Percentiles rank a stretch among this genome's conserved stretches.
Conservation (phyloP, 1,284 basidiomycete genomes). For the Nidula niveotomentosa region DNA sequence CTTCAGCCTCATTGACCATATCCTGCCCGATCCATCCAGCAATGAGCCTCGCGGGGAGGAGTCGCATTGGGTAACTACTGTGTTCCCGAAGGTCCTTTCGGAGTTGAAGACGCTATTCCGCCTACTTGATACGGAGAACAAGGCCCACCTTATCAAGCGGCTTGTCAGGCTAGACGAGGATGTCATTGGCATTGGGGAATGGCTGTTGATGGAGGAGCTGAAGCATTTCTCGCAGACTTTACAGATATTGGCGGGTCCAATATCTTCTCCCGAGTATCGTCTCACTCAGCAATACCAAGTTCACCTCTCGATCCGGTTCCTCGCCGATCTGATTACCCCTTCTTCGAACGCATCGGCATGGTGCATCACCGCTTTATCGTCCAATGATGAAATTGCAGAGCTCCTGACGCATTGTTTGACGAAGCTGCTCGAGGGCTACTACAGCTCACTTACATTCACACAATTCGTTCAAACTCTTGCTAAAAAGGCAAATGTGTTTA, state of each 20-base stretch:
- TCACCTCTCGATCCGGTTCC: constrained; percentile 38
- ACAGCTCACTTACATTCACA: constrained; percentile 29
- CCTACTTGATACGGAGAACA: constrained; percentile 53
- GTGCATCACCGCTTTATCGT: constrained; percentile 27
- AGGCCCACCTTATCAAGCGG: constrained; percentile 51
- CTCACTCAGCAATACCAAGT: constrained; percentile 35
- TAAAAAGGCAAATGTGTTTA: constrained; percentile 25
- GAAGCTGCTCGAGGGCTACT: constrained; percentile 29
- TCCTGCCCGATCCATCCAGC: constrained; percentile 41
- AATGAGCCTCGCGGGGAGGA: constrained; percentile 17
- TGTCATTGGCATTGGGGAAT: constrained; percentile 63
- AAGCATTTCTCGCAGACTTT: constrained; percentile 40
- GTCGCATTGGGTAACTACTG: constrained; percentile 47
- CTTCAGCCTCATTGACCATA: constrained; percentile 52
- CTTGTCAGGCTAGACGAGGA: constrained; percentile 59
- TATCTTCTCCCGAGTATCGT: constrained; percentile 24
- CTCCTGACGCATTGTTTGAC: constrained; percentile 26
- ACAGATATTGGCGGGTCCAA: constrained; percentile 28
- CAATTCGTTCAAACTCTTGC: constrained; percentile 21
- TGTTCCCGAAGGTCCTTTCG: constrained; percentile 54
- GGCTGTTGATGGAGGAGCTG: constrained; percentile 63
- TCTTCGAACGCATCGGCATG: constrained; percentile 31
- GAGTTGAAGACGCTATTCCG: constrained; percentile 58
- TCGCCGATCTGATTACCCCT: constrained; percentile 32
- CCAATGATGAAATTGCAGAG: constrained; percentile 26